Percentiles rank a stretch among this genome's conserved stretches.
Evolutionary conservation across 2,329 filamentous ascomycete species (phyloP).

Genomic region (Neopestalotiopsis rosae): DNA sequence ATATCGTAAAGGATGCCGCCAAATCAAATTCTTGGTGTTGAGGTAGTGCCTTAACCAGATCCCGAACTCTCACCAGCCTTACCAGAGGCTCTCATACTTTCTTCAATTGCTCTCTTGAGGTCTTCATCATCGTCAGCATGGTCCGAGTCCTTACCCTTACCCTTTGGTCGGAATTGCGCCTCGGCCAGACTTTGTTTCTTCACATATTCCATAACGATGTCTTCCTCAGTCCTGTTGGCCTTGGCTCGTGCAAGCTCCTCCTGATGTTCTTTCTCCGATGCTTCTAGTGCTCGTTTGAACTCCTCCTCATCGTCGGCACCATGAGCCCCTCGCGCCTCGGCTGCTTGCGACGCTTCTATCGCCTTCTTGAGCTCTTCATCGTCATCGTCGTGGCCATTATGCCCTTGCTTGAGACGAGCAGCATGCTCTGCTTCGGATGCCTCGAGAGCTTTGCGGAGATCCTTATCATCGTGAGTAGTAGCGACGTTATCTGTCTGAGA

Average conservation of each 20-base stretch:
- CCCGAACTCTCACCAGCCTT: slow-evolving; percentile 21
- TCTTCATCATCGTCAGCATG: slow-evolving; percentile 35
- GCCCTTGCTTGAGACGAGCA: slow-evolving; percentile 16
- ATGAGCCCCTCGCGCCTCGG: slow-evolving; percentile 31
- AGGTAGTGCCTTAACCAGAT: background rate
- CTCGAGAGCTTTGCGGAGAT: slow-evolving; percentile 47
- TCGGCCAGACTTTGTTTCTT: slow-evolving; percentile 79
- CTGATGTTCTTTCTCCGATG: slow-evolving; percentile 50
- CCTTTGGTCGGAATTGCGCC: slow-evolving; percentile 55
- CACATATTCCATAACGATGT: slow-evolving; percentile 77
- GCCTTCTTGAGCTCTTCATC: slow-evolving; percentile 44
- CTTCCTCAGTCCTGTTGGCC: slow-evolving; percentile 65
- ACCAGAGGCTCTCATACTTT: slow-evolving; percentile 29
- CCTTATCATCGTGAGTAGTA: slow-evolving; percentile 38
- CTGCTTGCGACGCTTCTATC: slow-evolving; percentile 45
- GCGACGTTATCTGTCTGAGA: slow-evolving; percentile 32
- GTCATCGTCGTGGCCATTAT: slow-evolving; percentile 19
- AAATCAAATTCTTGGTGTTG: background rate
- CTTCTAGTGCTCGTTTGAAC: slow-evolving; percentile 52
- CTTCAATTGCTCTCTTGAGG: slow-evolving; percentile 32
- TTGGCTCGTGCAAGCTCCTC: slow-evolving; percentile 48
- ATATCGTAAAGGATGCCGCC: slow-evolving; percentile 11
- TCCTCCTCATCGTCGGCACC: slow-evolving; percentile 48
- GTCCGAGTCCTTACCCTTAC: slow-evolving; percentile 36
- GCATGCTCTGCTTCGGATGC: slow-evolving; percentile 39